phyloP scores from a whole-genome alignment of 1,284 basidiomycete genomes.

The Sparassis latifolia region DNA sequence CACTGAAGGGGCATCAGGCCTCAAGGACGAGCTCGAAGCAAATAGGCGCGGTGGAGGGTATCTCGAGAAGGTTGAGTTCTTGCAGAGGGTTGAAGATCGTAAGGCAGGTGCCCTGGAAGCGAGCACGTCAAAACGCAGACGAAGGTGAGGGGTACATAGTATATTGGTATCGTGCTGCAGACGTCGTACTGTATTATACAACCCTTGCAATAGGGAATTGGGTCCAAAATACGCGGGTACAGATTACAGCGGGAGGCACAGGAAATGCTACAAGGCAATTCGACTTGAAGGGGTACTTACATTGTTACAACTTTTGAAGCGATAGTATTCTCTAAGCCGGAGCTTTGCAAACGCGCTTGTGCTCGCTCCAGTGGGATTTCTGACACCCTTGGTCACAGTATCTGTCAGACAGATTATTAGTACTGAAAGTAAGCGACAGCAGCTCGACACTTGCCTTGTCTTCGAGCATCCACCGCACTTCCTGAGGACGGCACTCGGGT shows the following conservation, averaged over 20 bases:
- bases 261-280: too few relatives aligned
- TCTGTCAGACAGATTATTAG: slow-evolving; percentile 19
- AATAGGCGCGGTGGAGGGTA: slow-evolving; percentile 70
- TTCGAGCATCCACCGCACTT: slow-evolving; percentile 24
- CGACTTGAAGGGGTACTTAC: too few relatives aligned
- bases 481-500: slow-evolving; percentile 47
- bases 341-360: slow-evolving; percentile 16
- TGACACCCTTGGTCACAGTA: slow-evolving; percentile 48
- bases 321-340: not conserved
- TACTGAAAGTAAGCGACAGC: not conserved
- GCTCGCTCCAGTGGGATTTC: slow-evolving; percentile 40
- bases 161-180: not conserved
- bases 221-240: too few relatives aligned
- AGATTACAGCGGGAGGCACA: too few relatives aligned
- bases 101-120: slow-evolving; percentile 59
- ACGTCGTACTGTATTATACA: not conserved
- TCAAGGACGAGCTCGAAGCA: slow-evolving; percentile 66
- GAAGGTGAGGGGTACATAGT: not conserved
- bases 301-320: too few relatives aligned
- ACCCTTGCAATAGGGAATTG: not conserved
- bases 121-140: slow-evolving; percentile 39
- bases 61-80: slow-evolving; percentile 76
- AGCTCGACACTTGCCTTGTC: slow-evolving; percentile 28
- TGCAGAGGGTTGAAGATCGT: slow-evolving; percentile 65
- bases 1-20: slow-evolving; percentile 29